These are phyloP conservation scores for Conringia planisiliqua DNA, from an alignment of 345 rosid genomes.

Conservation along the genomic window DNA sequence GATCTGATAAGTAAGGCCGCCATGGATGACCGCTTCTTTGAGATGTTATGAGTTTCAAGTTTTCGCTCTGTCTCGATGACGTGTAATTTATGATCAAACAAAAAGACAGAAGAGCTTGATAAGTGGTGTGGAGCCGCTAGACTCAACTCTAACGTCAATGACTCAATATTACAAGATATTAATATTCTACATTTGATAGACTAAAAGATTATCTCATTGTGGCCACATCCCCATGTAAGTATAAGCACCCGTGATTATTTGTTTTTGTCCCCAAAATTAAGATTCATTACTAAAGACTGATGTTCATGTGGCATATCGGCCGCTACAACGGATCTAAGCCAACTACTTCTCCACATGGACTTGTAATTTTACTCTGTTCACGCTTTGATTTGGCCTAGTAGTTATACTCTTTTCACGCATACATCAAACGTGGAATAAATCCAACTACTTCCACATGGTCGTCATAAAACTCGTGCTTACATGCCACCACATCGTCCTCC, in stretches of 20 bases:
- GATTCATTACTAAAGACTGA: neutral
- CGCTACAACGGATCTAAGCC: too few relatives aligned
- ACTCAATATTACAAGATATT: neutral
- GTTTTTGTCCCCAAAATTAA: neutral
- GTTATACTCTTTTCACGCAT: too few relatives aligned
- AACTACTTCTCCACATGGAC: too few relatives aligned
- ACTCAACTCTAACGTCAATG: neutral
- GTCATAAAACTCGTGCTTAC: too few relatives aligned
- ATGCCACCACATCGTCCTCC: too few relatives aligned
- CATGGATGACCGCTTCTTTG: constrained; percentile 8
- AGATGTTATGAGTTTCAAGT: neutral
- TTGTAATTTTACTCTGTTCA: too few relatives aligned
- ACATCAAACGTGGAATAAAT: too few relatives aligned
- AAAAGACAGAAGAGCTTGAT: neutral
- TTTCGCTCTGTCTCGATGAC: neutral
- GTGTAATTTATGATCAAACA: neutral
- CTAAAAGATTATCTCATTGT: neutral
- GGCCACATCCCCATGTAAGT: neutral
- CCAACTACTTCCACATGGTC: too few relatives aligned
- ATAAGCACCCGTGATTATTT: neutral
- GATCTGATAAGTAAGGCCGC: constrained; percentile 17
- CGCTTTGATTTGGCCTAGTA: too few relatives aligned
- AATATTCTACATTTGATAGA: neutral
- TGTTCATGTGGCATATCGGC: too few relatives aligned
- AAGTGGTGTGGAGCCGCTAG: neutral